These are phyloP conservation scores for Kwoniella newhampshirensis DNA, from an alignment of 768 basidiomycete species.

Conservation along the genomic window DNA sequence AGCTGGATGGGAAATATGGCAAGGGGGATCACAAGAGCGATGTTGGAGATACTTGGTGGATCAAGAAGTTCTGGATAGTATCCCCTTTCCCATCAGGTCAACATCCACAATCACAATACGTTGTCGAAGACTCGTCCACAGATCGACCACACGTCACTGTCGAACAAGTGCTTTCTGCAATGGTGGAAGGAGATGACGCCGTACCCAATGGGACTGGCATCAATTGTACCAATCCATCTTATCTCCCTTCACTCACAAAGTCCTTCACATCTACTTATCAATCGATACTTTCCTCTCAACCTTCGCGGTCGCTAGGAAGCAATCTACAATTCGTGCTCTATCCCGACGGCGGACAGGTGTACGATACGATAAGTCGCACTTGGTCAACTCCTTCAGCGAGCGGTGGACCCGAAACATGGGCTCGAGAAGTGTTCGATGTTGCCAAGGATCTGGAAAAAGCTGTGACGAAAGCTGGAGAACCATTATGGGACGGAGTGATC, in stretches of 20 bases:
- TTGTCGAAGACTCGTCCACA: no score
- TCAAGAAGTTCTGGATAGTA: conserved; percentile 75
- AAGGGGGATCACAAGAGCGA: neutral
- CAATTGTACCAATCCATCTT: conserved; percentile 66
- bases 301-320: neutral
- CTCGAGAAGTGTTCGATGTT: neutral
- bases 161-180: conserved; percentile 13
- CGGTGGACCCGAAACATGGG: neutral
- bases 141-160: conserved; percentile 6
- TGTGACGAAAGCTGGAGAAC: conserved; percentile 39
- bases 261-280: conserved; percentile 51
- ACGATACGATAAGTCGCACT: conserved; percentile 57
- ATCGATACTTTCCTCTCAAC: neutral
- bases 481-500: conserved; percentile 60
- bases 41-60: conserved; percentile 27
- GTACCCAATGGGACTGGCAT: conserved; percentile 66
- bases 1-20: conserved; percentile 20
- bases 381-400: conserved; percentile 54
- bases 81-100: conserved; percentile 61
- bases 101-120: conserved; percentile 24
- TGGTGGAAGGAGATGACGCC: conserved; percentile 22
- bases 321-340: conserved; percentile 61
- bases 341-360: conserved; percentile 68
- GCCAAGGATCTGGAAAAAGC: conserved; percentile 54
- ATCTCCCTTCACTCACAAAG: conserved; percentile 56